Conservation (phyloP, 2,329 filamentous ascomycete genomes). For the Cladophialophora psammophila region DNA sequence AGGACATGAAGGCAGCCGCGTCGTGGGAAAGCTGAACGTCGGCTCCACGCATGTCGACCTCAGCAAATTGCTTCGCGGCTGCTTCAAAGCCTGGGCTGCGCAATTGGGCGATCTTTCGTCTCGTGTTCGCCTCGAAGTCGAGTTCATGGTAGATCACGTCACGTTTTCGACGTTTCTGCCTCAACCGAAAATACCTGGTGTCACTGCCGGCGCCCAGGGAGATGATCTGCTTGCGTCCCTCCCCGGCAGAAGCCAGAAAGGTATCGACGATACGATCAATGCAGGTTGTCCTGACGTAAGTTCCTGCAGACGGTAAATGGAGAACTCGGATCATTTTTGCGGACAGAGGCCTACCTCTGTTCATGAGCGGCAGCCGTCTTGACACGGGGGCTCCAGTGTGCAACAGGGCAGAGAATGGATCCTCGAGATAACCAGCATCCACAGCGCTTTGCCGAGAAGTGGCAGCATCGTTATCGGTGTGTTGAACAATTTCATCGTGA, state of each 20-base stretch:
- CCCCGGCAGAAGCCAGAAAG: conserved; percentile 60
- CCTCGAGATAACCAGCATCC: conserved; percentile 80
- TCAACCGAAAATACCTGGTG: conserved; percentile 80
- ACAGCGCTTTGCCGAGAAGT: conserved; percentile 90
- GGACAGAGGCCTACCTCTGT: conserved; percentile 70
- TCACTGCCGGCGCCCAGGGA: conserved; percentile 94
- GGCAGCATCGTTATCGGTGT: conserved; percentile 90
- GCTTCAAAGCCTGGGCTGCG: conserved; percentile 39
- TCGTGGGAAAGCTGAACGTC: conserved; percentile 46
- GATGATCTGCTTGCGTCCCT: conserved; percentile 72
- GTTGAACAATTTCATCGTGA: conserved; percentile 77
- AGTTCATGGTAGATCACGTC: conserved; percentile 84
- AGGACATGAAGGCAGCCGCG: conserved; percentile 54
- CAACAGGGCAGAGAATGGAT: conserved; percentile 71
- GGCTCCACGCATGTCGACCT: conserved; percentile 44
- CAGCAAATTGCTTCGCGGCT: conserved; percentile 45
- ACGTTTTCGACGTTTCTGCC: conserved; percentile 45
- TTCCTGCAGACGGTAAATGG: conserved; percentile 63
- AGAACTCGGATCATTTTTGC: conserved; percentile 11
- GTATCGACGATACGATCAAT: conserved; percentile 77
- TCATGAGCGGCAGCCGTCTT: conserved; percentile 87
- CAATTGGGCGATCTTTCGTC: conserved; percentile 63
- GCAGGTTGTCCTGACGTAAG: conserved; percentile 86
- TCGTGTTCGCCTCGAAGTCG: conserved; percentile 80
- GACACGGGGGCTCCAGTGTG: conserved; percentile 54